Evolutionary conservation across 768 basidiomycete genomes (phyloP).

Genomic region (Mycena capillaripes): DNA sequence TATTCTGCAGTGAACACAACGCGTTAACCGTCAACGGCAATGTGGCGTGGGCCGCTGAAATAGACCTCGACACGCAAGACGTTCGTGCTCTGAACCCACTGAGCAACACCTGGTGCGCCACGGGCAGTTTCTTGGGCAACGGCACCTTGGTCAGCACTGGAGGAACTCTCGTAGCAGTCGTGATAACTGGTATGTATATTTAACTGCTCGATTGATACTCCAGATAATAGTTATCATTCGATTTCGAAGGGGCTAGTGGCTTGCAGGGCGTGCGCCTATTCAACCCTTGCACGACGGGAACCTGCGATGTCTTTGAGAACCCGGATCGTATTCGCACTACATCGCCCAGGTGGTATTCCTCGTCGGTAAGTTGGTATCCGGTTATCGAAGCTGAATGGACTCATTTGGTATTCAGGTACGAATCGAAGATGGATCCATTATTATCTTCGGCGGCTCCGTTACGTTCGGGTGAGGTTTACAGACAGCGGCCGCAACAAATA

Average conservation of each 20-base stretch:
- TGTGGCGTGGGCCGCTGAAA: slow-evolving; percentile 60
- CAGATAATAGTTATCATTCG: not conserved
- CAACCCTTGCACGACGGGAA: slow-evolving; percentile 52
- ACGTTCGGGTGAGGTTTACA: slow-evolving; percentile 31
- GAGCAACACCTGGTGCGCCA: slow-evolving; percentile 58
- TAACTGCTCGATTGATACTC: not conserved
- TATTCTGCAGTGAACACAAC: slow-evolving; percentile 51
- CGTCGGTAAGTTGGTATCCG: slow-evolving; percentile 42
- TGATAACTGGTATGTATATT: slow-evolving; percentile 24
- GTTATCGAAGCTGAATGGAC: not conserved
- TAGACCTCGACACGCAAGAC: slow-evolving; percentile 55
- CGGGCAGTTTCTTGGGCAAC: slow-evolving; percentile 56
- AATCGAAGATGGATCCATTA: no score
- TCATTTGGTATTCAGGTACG: slow-evolving; percentile 27
- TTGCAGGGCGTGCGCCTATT: slow-evolving; percentile 54
- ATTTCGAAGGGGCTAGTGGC: slow-evolving; percentile 41
- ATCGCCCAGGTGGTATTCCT: slow-evolving; percentile 59
- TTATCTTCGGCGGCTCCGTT: slow-evolving; percentile 38
- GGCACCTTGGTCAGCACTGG: slow-evolving; percentile 52
- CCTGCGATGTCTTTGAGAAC: slow-evolving; percentile 53
- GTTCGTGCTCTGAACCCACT: slow-evolving; percentile 50
- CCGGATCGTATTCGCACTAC: slow-evolving; percentile 48
- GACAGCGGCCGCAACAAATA: not conserved
- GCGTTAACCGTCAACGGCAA: slow-evolving; percentile 56
- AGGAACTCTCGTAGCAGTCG: slow-evolving; percentile 16